Conservation (phyloP, 2,329 filamentous ascomycete genomes). For the Penicillium capsulatum region DNA sequence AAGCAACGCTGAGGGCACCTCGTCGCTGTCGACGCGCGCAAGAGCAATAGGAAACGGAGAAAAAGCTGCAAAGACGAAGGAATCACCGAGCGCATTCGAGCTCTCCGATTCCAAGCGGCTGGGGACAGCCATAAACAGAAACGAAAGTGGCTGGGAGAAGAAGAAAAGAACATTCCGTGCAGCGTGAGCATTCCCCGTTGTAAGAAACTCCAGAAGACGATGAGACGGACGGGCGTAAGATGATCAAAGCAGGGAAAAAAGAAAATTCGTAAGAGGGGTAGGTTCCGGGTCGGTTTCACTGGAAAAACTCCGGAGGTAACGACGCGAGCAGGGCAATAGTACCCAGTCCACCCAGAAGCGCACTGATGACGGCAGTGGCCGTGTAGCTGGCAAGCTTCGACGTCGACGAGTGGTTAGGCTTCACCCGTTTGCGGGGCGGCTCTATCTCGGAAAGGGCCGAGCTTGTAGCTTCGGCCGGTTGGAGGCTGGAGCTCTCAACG, state of each 20-base stretch:
- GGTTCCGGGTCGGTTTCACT: constrained; percentile 13
- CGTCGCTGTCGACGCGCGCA: too few species aligned
- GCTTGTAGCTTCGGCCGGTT: constrained; percentile 10
- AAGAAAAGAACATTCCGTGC: too few species aligned
- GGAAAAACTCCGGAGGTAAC: constrained; percentile 43
- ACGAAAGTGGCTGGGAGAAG: too few species aligned
- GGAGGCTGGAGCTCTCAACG: constrained; percentile 6
- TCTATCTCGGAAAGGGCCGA: constrained; percentile 17
- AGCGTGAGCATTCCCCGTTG: too few species aligned
- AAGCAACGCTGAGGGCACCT: constrained; percentile 7
- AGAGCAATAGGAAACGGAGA: too few species aligned
- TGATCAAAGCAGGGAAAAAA: too few species aligned
- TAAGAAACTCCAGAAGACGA: too few species aligned
- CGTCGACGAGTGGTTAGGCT: constrained; percentile 16
- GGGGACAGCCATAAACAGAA: too few species aligned
- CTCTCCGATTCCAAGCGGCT: background rate
- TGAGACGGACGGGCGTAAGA: too few species aligned
- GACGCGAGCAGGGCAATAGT: constrained; percentile 41
- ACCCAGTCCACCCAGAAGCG: constrained; percentile 41
- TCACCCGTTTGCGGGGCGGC: constrained; percentile 28
- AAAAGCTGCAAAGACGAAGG: too few species aligned
- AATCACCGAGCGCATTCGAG: background rate
- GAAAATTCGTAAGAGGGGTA: too few species aligned
- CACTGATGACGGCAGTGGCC: constrained; percentile 38
- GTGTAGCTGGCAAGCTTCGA: constrained; percentile 35